phyloP scores from a whole-genome alignment of 345 rosid species.

The Citropsis articulata region DNA sequence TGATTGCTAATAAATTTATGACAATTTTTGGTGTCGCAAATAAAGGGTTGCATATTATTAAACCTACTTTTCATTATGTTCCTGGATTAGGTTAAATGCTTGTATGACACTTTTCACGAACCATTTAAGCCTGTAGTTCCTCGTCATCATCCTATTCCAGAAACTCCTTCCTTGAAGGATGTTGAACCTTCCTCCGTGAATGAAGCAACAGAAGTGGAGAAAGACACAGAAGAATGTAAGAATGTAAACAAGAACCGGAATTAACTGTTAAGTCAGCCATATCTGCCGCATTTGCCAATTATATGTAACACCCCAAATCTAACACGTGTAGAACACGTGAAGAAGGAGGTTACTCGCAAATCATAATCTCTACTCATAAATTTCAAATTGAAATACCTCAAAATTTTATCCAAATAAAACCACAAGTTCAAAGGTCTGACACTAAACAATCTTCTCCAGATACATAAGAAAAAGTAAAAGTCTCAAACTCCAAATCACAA shows the following conservation, averaged over 20 bases:
- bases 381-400: too few species aligned
- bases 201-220: conserved; percentile 39
- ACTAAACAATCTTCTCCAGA: too few species aligned
- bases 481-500: too few species aligned
- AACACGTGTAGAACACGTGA: too few species aligned
- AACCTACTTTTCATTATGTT: conserved; percentile 10
- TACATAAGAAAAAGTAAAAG: too few species aligned
- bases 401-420: too few species aligned
- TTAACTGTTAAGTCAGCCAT: conserved; percentile 63
- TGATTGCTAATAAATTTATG: not conserved
- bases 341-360: too few species aligned
- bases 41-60: not conserved
- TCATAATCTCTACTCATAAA: too few species aligned
- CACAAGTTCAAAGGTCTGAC: too few species aligned
- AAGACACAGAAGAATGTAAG: conserved; percentile 35
- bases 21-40: not conserved
- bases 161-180: conserved; percentile 35
- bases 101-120: conserved; percentile 88
- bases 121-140: conserved; percentile 80
- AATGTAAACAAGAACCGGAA: conserved; percentile 59
- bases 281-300: conserved; percentile 67
- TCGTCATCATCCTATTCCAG: conserved; percentile 41
- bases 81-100: conserved; percentile 63
- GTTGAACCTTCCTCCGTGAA: conserved; percentile 32
- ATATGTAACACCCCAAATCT: too few species aligned